Conservation (phyloP, 768 basidiomycete genomes). For the Tricholoma furcatifolium region DNA sequence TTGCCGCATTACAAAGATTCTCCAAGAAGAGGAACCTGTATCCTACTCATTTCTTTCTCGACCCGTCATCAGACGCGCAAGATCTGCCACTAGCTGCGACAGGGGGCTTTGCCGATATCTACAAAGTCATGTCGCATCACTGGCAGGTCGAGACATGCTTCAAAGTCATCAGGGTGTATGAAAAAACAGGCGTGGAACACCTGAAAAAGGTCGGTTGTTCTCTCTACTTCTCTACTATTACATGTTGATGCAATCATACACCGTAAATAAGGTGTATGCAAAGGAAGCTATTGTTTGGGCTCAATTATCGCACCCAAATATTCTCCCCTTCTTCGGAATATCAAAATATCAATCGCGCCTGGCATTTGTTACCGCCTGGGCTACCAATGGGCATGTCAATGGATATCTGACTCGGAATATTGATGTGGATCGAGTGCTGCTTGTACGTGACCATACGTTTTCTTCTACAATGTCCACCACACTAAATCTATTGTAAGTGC, state of each 20-base stretch:
- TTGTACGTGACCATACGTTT: background rate
- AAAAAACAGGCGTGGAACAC: background rate
- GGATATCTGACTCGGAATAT: background rate
- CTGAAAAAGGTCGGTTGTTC: constrained; percentile 4
- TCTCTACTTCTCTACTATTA: too few relatives aligned
- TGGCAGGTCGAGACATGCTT: constrained; percentile 1
- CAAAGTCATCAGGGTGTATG: constrained; percentile 8
- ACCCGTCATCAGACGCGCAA: background rate
- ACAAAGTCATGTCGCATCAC: background rate
- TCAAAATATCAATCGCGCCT: constrained; percentile 19
- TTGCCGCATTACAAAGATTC: constrained; percentile 8
- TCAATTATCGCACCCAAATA: constrained; percentile 29
- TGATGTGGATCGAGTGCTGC: constrained; percentile 10
- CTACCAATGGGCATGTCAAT: constrained; percentile 23
- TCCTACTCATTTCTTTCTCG: constrained; percentile 1
- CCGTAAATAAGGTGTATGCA: constrained; percentile 11
- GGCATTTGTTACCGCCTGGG: constrained; percentile 33
- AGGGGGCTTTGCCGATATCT: constrained; percentile 5
- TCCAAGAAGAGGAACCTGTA: background rate
- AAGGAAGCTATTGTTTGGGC: constrained; percentile 24
- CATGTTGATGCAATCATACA: background rate
- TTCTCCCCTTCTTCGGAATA: constrained; percentile 30
- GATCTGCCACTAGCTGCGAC: background rate
- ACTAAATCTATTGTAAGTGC: background rate
- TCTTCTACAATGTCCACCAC: background rate